These are phyloP conservation scores for Aspergillus haitiensis DNA, from an alignment of 495 filamentous ascomycete species.

Conservation along the genomic window DNA sequence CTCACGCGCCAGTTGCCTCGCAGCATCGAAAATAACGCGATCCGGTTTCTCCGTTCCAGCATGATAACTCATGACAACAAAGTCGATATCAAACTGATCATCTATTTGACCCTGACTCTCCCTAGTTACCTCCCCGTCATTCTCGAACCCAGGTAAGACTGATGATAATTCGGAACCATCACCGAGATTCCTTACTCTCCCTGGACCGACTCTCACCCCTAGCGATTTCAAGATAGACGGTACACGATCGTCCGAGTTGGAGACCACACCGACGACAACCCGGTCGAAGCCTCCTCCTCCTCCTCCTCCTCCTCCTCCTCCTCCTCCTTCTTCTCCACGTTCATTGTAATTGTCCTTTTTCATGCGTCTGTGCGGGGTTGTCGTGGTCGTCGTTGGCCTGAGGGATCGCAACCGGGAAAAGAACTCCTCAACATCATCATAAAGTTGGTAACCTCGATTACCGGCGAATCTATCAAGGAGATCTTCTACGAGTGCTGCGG, in stretches of 20 bases:
- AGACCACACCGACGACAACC: slow-evolving; percentile 64
- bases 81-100: slow-evolving; percentile 53
- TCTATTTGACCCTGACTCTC: neutral
- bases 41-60: slow-evolving; percentile 69
- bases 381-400: no score
- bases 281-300: slow-evolving; percentile 25
- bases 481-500: slow-evolving; percentile 49
- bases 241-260: slow-evolving; percentile 77
- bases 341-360: neutral
- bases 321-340: slow-evolving; percentile 10
- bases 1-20: slow-evolving; percentile 42
- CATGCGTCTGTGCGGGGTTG: neutral
- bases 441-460: slow-evolving; percentile 59
- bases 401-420: slow-evolving; percentile 44
- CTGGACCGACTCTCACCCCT: slow-evolving; percentile 51
- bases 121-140: slow-evolving; percentile 22
- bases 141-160: slow-evolving; percentile 47
- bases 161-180: slow-evolving; percentile 10
- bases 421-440: slow-evolving; percentile 53
- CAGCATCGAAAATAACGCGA: slow-evolving; percentile 61
- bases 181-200: slow-evolving; percentile 34
- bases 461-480: slow-evolving; percentile 64
- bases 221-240: slow-evolving; percentile 59
- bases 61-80: slow-evolving; percentile 73
- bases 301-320: slow-evolving; percentile 13